phyloP scores from a whole-genome alignment of 1,139 yeast species.

The Pichia terricola region DNA sequence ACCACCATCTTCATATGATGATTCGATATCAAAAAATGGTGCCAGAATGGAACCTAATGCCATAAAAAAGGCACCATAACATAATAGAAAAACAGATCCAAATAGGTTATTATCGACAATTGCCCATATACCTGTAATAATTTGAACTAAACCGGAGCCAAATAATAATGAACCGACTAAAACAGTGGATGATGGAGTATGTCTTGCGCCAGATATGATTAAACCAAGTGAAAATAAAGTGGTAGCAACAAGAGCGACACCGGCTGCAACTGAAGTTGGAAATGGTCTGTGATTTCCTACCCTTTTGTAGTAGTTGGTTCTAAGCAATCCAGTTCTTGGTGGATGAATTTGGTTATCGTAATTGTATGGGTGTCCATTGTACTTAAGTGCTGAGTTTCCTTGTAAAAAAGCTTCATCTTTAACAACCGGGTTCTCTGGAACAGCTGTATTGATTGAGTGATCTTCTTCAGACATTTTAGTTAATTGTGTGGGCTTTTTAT shows the following conservation, averaged over 20 bases:
- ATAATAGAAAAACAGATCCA: slow-evolving; percentile 31
- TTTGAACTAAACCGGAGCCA: slow-evolving; percentile 56
- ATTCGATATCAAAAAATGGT: slow-evolving; percentile 27
- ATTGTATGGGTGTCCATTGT: slow-evolving; percentile 12
- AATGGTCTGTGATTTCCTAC: slow-evolving; percentile 23
- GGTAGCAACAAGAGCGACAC: slow-evolving; percentile 24
- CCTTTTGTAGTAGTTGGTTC: slow-evolving; percentile 22
- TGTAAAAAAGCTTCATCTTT: too few species aligned
- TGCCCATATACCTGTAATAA: slow-evolving; percentile 61
- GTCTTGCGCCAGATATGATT: slow-evolving; percentile 43
- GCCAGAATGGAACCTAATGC: slow-evolving; percentile 29
- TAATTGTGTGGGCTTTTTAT: too few species aligned
- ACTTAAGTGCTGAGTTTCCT: neutral
- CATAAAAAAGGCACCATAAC: slow-evolving; percentile 33
- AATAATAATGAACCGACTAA: slow-evolving; percentile 43
- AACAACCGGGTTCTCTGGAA: slow-evolving; percentile 6
- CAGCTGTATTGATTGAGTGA: slow-evolving; percentile 20
- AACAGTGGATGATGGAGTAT: slow-evolving; percentile 38
- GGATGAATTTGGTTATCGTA: slow-evolving; percentile 16
- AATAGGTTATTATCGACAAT: slow-evolving; percentile 42
- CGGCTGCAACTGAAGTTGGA: slow-evolving; percentile 27
- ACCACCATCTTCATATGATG: slow-evolving; percentile 25
- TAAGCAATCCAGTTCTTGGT: slow-evolving; percentile 26
- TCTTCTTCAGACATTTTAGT: slow-evolving; percentile 14
- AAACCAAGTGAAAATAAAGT: slow-evolving; percentile 27